Evolutionary conservation across 805 yeast genomes (phyloP).

Genomic region (Nakazawaea holstii): DNA sequence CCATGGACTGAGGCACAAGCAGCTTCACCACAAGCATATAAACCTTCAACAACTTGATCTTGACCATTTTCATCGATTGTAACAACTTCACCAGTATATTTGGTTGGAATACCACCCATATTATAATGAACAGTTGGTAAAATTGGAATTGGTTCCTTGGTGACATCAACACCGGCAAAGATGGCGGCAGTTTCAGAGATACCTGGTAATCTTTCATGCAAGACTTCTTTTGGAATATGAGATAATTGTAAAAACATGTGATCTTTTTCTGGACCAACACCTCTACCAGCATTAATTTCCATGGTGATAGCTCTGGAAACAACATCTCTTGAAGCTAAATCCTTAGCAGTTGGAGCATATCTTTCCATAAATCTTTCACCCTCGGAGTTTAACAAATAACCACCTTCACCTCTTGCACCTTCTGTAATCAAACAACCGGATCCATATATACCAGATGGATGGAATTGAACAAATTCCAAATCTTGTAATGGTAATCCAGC

Average conservation of each 20-base stretch:
- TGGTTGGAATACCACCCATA: conserved; percentile 99
- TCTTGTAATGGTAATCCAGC: conserved; percentile 98
- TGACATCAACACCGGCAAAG: conserved; percentile 98
- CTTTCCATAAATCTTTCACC: conserved; percentile 99
- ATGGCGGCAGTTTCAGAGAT: conserved; percentile 97
- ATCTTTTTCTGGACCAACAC: conserved; percentile 95
- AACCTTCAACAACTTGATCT: conserved; percentile 88
- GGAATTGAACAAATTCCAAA: conserved; percentile 97
- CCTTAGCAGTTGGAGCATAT: conserved; percentile 98
- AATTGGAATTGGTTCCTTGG: conserved; percentile 98
- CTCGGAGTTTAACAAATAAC: conserved; percentile 89
- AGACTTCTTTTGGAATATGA: conserved; percentile 87
- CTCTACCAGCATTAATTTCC: conserved; percentile 98
- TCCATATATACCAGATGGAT: conserved; percentile 98
- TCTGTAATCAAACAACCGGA: conserved; percentile 98
- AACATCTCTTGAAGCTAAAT: conserved; percentile 96
- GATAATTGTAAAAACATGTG: conserved; percentile 93
- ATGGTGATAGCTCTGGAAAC: conserved; percentile 97
- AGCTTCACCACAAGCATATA: conserved; percentile 97
- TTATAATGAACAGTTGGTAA: conserved; percentile 98
- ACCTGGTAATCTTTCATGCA: conserved; percentile 97
- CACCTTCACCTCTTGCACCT: conserved; percentile 99
- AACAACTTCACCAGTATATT: conserved; percentile 92
- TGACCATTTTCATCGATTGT: conserved; percentile 81
- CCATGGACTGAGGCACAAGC: conserved; percentile 99